Conservation (phyloP, 352 stramenopile genomes). For the Albugo laibachii region DNA sequence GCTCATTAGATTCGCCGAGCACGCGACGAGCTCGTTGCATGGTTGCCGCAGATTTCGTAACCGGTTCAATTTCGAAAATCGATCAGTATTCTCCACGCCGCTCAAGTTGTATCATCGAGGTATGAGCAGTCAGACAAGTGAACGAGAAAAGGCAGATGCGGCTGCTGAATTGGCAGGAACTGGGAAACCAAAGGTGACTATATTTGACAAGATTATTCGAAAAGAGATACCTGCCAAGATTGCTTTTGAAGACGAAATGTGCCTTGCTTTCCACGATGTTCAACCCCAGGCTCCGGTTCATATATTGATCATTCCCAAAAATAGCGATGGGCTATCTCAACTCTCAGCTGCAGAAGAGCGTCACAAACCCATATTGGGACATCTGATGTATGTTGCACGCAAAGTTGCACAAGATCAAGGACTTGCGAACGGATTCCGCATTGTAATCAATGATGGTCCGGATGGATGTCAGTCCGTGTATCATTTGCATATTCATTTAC, state of each 20-base stretch:
- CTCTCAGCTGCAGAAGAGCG: constrained; percentile 78
- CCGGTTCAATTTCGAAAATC: too few species aligned
- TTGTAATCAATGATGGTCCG: constrained; percentile 95
- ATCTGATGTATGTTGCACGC: constrained; percentile 85
- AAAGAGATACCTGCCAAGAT: constrained; percentile 88
- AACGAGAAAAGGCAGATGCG: constrained; percentile 36
- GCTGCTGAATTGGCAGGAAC: constrained; percentile 9
- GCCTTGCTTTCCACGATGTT: constrained; percentile 96
- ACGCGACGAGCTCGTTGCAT: too few species aligned
- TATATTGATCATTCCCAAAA: constrained; percentile 95
- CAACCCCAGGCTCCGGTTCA: constrained; percentile 90
- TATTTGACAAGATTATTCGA: constrained; percentile 98
- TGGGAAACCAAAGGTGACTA: constrained; percentile 43
- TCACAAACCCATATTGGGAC: constrained; percentile 87
- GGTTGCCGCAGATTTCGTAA: too few species aligned
- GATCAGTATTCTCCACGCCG: too few species aligned
- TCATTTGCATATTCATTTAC: constrained; percentile 89
- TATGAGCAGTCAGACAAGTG: constrained; percentile 9
- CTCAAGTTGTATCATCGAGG: too few species aligned
- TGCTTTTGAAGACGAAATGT: constrained; percentile 91
- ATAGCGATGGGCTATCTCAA: constrained; percentile 82
- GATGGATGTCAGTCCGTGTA: constrained; percentile 83
- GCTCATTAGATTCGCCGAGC: too few species aligned
- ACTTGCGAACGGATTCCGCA: constrained; percentile 83
- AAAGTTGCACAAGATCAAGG: constrained; percentile 84